Base-by-base conservation (phyloP, 139 green algal genomes). In the Asterochloris erici region DNA sequence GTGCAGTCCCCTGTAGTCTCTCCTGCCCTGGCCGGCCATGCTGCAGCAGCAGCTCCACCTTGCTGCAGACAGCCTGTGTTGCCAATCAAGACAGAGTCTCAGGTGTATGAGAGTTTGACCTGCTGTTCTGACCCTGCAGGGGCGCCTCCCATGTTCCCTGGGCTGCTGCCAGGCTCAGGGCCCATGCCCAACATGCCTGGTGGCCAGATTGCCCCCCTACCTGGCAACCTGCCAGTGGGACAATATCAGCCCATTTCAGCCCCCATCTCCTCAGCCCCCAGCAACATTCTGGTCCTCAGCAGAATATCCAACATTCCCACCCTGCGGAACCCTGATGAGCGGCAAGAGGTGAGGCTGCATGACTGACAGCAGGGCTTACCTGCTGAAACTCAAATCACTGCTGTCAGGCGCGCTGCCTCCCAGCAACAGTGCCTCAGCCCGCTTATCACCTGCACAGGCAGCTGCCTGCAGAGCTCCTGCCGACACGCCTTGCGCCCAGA, bases 261-360 rank as follows among this genome's bases (percentile, higher is more conserved):
- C 19, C 66, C 66, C n/a, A 23, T 85, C 63, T 14, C 27, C 24
- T 70, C 78, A 10, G 83, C 63, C 13, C 84, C 88, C 47, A 93
- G 87, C 74, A 88, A 82, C 29, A 86, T 90, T 60, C 86, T 97
- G 76, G 84, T 96, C 84, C 85, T 97, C 70, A 84, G 92, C 85
- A 91, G 89, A 83, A 84, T 96, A 84, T 69, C 95, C 68, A 81
- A 87, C 6, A 90, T 81, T n/a, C 63, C 66, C 69, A 71, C 87
- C 19, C 84, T 96, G 70, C 85, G 85, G 2, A 81, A 88, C 4
- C 26, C 79, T 16, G 68, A 80, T 63, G 84, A 88, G 21, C 79
- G 85, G 12, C 10, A 73, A 12, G 86, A 89, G 10, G 76, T 88
- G 66, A 54, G 38, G 4, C 38, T 54, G 38, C 6, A 6, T 54